Evolutionary conservation across 1,139 yeast species (phyloP).

Genomic region (Zhuliangozyma blackwelliae): DNA sequence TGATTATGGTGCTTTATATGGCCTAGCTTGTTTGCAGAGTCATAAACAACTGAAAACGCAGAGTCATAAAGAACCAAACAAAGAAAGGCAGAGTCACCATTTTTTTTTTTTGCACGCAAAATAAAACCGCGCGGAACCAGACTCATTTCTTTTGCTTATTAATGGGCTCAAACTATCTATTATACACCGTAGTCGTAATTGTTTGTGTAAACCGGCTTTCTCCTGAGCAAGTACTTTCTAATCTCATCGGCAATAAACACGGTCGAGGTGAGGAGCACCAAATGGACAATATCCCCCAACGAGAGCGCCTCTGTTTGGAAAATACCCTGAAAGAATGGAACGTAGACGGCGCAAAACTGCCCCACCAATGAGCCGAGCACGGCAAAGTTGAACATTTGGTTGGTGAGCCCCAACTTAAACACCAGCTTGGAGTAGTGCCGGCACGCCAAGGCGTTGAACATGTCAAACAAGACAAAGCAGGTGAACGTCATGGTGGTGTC

Average conservation of each 20-base stretch:
- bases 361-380: slow-evolving; percentile 87
- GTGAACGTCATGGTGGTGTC: slow-evolving; percentile 99
- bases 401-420: slow-evolving; percentile 70
- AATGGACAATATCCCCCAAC: slow-evolving; percentile 60
- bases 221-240: slow-evolving; percentile 42
- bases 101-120: too few species aligned
- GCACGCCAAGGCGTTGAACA: slow-evolving; percentile 93
- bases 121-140: too few species aligned
- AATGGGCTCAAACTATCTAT: too few species aligned
- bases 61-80: too few species aligned
- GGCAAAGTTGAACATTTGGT: slow-evolving; percentile 89
- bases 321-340: slow-evolving; percentile 84
- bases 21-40: too few species aligned
- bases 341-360: slow-evolving; percentile 88
- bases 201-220: slow-evolving; percentile 7
- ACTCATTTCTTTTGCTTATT: too few species aligned
- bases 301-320: slow-evolving; percentile 91
- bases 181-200: slow-evolving; percentile 11
- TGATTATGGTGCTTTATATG: too few species aligned
- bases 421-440: slow-evolving; percentile 82
- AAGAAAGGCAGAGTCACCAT: too few species aligned
- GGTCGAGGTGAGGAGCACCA: slow-evolving; percentile 63
- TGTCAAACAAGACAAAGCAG: slow-evolving; percentile 88
- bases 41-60: too few species aligned
- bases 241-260: slow-evolving; percentile 84